phyloP scores from a whole-genome alignment of 805 yeast species.

The Candida ovalis region DNA sequence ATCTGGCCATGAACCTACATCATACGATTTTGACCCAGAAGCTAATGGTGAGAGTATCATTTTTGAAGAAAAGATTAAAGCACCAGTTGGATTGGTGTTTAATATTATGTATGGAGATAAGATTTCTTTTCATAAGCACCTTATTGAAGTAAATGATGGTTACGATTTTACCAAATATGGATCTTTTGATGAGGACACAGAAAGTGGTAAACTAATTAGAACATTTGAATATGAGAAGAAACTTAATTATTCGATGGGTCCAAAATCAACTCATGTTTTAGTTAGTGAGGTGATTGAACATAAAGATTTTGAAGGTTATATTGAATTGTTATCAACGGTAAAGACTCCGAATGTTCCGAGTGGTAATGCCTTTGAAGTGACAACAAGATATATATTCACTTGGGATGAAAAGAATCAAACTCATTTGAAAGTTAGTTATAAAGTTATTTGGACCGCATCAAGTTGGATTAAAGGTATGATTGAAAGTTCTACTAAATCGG shows the following conservation, averaged over 20 bases:
- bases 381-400: slow-evolving; percentile 64
- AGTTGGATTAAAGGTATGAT: slow-evolving; percentile 91
- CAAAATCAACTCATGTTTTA: slow-evolving; percentile 77
- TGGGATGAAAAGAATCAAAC: slow-evolving; percentile 73
- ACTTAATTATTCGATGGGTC: slow-evolving; percentile 81
- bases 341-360: slow-evolving; percentile 94
- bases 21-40: slow-evolving; percentile 40
- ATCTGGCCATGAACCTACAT: slow-evolving; percentile 54
- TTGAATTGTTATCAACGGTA: slow-evolving; percentile 60
- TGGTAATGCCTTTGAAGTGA: slow-evolving; percentile 75
- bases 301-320: slow-evolving; percentile 48
- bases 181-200: slow-evolving; percentile 33
- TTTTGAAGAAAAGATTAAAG: slow-evolving; percentile 47
- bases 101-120: slow-evolving; percentile 67
- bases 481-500: slow-evolving; percentile 78
- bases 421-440: slow-evolving; percentile 58
- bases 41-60: slow-evolving; percentile 49
- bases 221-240: slow-evolving; percentile 68
- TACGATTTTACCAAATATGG: slow-evolving; percentile 40
- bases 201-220: slow-evolving; percentile 43
- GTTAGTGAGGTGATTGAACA: slow-evolving; percentile 54
- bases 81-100: slow-evolving; percentile 76
- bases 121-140: slow-evolving; percentile 35
- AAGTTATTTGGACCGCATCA: slow-evolving; percentile 83
- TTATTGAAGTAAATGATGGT: slow-evolving; percentile 44